Evolutionary conservation across 164 flowering plant species (phyloP).

Genomic region (Kingdonia uniflora): DNA sequence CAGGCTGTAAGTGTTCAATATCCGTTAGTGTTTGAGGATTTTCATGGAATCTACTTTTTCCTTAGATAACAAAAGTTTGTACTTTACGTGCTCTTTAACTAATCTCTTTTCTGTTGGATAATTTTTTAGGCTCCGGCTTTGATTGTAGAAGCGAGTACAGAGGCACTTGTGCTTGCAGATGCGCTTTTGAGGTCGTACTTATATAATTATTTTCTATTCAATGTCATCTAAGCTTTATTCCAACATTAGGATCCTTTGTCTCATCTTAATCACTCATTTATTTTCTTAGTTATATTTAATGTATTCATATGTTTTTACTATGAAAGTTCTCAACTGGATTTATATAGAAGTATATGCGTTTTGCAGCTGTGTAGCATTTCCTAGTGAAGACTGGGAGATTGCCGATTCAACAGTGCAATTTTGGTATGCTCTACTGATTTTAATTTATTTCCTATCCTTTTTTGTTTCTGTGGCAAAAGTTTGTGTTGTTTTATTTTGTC

Average conservation of each 20-base stretch:
- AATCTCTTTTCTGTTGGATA: constrained; percentile 5
- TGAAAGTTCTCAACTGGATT: no score
- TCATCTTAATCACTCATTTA: no score
- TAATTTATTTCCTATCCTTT: neutral
- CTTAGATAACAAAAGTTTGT: neutral
- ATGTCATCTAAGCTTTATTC: neutral
- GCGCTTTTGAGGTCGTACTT: constrained; percentile 65
- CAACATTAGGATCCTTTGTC: neutral
- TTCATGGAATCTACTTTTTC: neutral
- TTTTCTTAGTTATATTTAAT: no score
- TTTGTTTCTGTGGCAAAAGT: neutral
- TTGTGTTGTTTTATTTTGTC: neutral
- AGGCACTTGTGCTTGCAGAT: constrained; percentile 69
- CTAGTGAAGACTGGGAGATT: constrained; percentile 94
- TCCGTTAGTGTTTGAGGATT: neutral
- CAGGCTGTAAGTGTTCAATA: constrained; percentile 61
- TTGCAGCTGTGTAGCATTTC: constrained; percentile 85
- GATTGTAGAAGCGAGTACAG: constrained; percentile 73
- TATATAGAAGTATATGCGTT: neutral
- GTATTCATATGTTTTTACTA: no score
- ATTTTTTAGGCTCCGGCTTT: constrained; percentile 67
- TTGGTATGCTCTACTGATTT: constrained; percentile 37
- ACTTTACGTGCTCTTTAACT: neutral
- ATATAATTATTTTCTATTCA: neutral
- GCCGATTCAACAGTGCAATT: constrained; percentile 93